Base-by-base conservation (phyloP, 495 filamentous ascomycete genomes). In the Cenococcum geophilum region DNA sequence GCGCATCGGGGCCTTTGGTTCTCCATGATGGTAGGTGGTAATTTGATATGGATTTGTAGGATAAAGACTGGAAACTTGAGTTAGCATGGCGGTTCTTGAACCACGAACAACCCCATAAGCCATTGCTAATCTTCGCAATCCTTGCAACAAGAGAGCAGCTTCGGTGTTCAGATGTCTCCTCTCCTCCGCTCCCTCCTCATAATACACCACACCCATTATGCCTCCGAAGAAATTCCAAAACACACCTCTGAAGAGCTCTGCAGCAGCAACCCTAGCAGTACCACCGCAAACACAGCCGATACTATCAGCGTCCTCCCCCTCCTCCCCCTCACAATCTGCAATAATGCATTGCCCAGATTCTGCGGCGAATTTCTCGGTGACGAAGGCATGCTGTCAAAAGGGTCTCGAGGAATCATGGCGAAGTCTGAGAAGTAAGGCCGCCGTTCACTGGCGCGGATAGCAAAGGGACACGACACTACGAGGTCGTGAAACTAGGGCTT, bases 1-100 rank as follows among this genome's bases (percentile, higher is more conserved):
- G 61, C 18, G 60, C 55, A 56, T 64, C 50, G 10, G 57, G 57
- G 20, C 58, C 53, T 48, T 61, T 48, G 23, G 66, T 55, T 34
- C 55, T 51, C 66, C 66, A 68, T 52, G 58, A 59, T 14, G 66
- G 62, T 54, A 68, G 59, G 32, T 68, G 55, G 58, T 64, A 68
- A 58, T 60, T 62, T 11, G 61, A 62, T 6, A 68, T n/a, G 25
- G 50, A 18, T 12, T 60, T 50, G 60, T 67, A 67, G 54, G 65
- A 58, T 61, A 68, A 37, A 11, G 65, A 60, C 65, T 68, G 25
- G 23, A 51, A 14, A 0, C 8, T 20, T 9, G 2, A 18, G 27
- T 62, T 57, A 62, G 59, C 52, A 62, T 21, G n/a, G 25, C 49
- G 1, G 10, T 18, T 59, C n/a, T 37, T 50, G n/a, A 34, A 49